Percentiles rank a stretch among this genome's conserved stretches.
These are phyloP conservation scores for Fusarium caatingaense DNA, from an alignment of 2,329 filamentous ascomycete species.

Conservation along the genomic window DNA sequence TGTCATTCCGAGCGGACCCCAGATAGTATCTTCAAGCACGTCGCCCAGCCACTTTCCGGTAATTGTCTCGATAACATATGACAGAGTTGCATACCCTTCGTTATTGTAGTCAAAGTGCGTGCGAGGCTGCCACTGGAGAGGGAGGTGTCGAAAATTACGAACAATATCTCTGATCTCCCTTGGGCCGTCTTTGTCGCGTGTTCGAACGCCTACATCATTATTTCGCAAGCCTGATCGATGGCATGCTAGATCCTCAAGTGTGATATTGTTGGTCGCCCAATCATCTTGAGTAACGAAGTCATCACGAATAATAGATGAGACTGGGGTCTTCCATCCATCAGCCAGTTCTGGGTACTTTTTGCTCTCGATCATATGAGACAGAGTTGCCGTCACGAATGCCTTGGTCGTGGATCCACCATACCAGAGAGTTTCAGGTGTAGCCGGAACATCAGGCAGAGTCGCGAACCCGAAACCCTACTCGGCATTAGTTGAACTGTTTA, in stretches of 20 bases:
- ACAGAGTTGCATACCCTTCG: constrained; percentile 59
- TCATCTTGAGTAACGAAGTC: constrained; percentile 64
- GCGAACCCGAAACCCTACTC: constrained; percentile 34
- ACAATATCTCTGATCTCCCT: constrained; percentile 52
- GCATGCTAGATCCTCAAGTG: constrained; percentile 64
- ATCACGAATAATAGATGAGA: constrained; percentile 60
- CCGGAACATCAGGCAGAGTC: constrained; percentile 54
- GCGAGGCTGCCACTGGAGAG: constrained; percentile 57
- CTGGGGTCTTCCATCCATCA: constrained; percentile 60
- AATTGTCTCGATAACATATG: constrained; percentile 59
- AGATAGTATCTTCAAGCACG: constrained; percentile 57
- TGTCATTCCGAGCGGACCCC: constrained; percentile 60
- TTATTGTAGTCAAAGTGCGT: constrained; percentile 62
- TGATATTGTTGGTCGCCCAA: constrained; percentile 61
- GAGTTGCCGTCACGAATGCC: constrained; percentile 61
- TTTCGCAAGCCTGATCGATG: constrained; percentile 64
- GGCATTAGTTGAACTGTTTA: neutral
- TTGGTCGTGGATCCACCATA: constrained; percentile 68
- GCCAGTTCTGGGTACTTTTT: constrained; percentile 44
- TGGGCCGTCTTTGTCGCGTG: constrained; percentile 48
- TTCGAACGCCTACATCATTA: constrained; percentile 52
- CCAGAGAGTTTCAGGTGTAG: constrained; percentile 61
- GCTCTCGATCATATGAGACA: constrained; percentile 63
- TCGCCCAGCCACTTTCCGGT: constrained; percentile 53
- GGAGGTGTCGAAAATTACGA: constrained; percentile 59